Conservation (phyloP, 345 rosid species). For the Psidium friedrichsthalianum region DNA sequence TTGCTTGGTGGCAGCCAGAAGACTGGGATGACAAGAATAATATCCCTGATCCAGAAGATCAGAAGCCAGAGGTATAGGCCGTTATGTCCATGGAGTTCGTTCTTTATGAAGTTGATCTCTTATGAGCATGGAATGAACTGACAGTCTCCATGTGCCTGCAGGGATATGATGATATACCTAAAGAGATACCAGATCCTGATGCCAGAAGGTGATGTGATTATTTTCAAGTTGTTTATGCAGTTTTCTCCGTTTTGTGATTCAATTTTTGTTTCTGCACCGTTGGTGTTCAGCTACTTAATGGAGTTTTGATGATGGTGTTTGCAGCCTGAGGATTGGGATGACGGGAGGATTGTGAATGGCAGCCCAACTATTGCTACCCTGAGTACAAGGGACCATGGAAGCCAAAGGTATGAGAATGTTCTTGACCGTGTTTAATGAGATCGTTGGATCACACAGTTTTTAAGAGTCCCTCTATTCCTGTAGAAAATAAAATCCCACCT, state of each 20-base stretch:
- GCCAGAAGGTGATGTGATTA: slow-evolving; percentile 57
- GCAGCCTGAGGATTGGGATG: slow-evolving; percentile 99
- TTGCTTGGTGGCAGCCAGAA: slow-evolving; percentile 53
- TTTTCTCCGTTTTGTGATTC: neutral
- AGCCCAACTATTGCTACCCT: slow-evolving; percentile 85
- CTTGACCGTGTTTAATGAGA: neutral
- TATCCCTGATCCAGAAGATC: slow-evolving; percentile 90
- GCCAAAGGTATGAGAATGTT: slow-evolving; percentile 53
- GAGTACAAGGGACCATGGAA: slow-evolving; percentile 96
- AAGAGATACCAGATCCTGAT: slow-evolving; percentile 80
- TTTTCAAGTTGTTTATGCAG: neutral
- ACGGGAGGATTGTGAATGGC: slow-evolving; percentile 99
- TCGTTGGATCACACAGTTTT: neutral
- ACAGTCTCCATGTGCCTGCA: neutral
- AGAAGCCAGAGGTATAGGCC: slow-evolving; percentile 80
- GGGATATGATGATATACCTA: slow-evolving; percentile 95
- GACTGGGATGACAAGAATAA: slow-evolving; percentile 94
- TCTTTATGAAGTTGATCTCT: neutral
- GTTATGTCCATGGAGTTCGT: neutral
- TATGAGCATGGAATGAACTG: neutral
- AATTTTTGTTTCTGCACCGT: neutral
- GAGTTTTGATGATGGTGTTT: neutral
- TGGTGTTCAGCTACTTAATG: neutral
- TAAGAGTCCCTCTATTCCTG: neutral
- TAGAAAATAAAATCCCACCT: slow-evolving; percentile 97